phyloP scores from a whole-genome alignment of 805 yeast species.

The Sungouiella blattae region DNA sequence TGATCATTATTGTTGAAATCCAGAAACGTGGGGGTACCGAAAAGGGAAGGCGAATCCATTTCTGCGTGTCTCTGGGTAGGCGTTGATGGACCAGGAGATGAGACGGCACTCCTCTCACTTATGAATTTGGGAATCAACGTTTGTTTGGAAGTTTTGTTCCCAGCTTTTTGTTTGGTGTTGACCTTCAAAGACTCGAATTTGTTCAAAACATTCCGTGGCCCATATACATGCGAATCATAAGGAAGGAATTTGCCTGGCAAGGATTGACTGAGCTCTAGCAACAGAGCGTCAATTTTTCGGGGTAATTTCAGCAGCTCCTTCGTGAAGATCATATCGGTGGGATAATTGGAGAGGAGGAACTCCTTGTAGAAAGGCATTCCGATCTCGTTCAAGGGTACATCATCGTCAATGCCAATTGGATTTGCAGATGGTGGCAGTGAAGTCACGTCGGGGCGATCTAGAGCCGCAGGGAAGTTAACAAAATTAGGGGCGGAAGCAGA shows the following conservation, averaged over 20 bases:
- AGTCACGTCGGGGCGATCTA: conserved; percentile 54
- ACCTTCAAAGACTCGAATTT: conserved; percentile 38
- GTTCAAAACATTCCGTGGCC: conserved; percentile 48
- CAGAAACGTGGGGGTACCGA: conserved; percentile 6
- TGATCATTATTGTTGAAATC: conserved; percentile 10
- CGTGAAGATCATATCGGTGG: conserved; percentile 56
- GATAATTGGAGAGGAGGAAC: conserved; percentile 77
- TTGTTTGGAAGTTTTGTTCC: conserved; percentile 9
- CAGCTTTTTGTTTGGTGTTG: conserved; percentile 9
- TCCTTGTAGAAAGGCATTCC: conserved; percentile 88
- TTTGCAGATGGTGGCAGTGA: conserved; percentile 19
- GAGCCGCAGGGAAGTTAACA: conserved; percentile 33
- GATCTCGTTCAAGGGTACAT: conserved; percentile 60
- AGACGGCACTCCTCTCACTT: conserved; percentile 42
- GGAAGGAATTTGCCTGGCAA: conserved; percentile 13
- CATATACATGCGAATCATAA: conserved; percentile 57
- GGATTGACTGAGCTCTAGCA: conserved; percentile 19
- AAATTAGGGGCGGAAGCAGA: conserved; percentile 26
- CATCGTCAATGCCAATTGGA: conserved; percentile 31
- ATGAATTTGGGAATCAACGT: conserved; percentile 50
- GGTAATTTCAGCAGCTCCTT: conserved; percentile 61
- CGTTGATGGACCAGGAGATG: conserved; percentile 10
- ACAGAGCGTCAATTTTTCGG: conserved; percentile 46
- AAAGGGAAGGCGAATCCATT: conserved; percentile 9
- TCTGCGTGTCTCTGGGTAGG: background rate